Evolutionary conservation across 495 filamentous ascomycete species (phyloP), one percentile per base, ranked within the genome.

Genomic region (Aspergillus nanangensis): DNA sequence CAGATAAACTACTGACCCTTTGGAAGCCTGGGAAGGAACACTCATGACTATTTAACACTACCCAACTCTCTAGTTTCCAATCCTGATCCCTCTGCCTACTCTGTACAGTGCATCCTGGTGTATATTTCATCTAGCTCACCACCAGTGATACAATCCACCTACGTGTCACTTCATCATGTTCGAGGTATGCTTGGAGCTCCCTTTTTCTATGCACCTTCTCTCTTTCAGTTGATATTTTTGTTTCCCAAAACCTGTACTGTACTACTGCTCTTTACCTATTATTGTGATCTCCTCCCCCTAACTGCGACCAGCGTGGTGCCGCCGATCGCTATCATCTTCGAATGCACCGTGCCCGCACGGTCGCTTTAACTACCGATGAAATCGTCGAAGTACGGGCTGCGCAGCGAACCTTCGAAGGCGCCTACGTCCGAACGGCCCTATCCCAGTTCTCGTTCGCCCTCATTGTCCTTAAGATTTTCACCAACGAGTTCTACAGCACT

Each of bases 401-500:
- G 4, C 93, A 98, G 64, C 79, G 93, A 14, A 98, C 93, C 13
- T 98, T 97, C 53, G 93, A 97, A 72, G 93, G 93, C 1, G 94
- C 93, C 24, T 98, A 98, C 68, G 81, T 95, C 50, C 89, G 93
- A 41, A 98, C 93, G 0, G 88, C 92, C 0, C 82, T 97, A 24
- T 85, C 84, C 3, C 91, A 96, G 63, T 97, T 96, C 77, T 88
- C 83, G 40, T 97, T 98, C 59, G 82, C 92, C 34, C 82, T 98
- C 14, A 82, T 98, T 47, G 86, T 98, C 8, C 80, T 98, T 40
- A 94, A 92, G 69, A 95, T 98, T 64, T 97, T 97, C 72, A 96
- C 89, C 18, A 75, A 80, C 34, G 90, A 96, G 57, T 96, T 97
- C 77, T 97, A 96, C 68, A 77, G 82, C 52, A 92, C 95, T 51